phyloP scores from a whole-genome alignment of 2,329 filamentous ascomycete species.

The Sarocladiaceae sp. region DNA sequence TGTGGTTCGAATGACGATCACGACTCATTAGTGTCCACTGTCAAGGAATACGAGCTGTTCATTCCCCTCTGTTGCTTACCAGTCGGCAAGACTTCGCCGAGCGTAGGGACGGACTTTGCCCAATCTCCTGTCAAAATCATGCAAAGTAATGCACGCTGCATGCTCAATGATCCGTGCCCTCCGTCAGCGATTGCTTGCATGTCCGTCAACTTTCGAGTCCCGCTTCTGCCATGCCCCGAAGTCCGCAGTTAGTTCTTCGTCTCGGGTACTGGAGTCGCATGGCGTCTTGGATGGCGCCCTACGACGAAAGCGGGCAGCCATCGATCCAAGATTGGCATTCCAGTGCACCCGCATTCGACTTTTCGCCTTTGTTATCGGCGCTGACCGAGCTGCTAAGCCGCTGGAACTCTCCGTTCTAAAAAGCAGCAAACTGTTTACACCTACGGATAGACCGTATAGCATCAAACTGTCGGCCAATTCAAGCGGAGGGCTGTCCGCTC shows the following conservation, averaged over 20 bases:
- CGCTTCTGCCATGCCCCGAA: background rate
- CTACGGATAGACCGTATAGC: background rate
- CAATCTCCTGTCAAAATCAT: slow-evolving; percentile 1
- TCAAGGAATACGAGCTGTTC: background rate
- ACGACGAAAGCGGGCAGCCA: slow-evolving; percentile 6
- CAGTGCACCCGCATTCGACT: background rate
- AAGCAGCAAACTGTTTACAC: no score
- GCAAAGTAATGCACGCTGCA: background rate
- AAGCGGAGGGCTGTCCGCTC: no score
- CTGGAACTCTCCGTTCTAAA: no score
- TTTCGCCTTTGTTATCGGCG: background rate
- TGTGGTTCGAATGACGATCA: slow-evolving; percentile 5
- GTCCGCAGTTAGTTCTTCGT: background rate
- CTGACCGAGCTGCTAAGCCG: no score
- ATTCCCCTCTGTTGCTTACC: background rate
- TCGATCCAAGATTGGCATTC: background rate
- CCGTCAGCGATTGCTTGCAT: slow-evolving; percentile 1
- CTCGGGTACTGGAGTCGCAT: background rate
- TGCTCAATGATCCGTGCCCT: background rate
- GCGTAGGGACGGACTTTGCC: background rate
- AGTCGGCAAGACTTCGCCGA: background rate
- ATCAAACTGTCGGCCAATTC: no score
- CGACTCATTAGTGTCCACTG: slow-evolving; percentile 6
- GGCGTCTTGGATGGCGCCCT: background rate
- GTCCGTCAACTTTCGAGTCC: background rate